These are phyloP conservation scores for Penicillium arizonense DNA, from an alignment of 495 filamentous ascomycete species.

Conservation along the genomic window DNA sequence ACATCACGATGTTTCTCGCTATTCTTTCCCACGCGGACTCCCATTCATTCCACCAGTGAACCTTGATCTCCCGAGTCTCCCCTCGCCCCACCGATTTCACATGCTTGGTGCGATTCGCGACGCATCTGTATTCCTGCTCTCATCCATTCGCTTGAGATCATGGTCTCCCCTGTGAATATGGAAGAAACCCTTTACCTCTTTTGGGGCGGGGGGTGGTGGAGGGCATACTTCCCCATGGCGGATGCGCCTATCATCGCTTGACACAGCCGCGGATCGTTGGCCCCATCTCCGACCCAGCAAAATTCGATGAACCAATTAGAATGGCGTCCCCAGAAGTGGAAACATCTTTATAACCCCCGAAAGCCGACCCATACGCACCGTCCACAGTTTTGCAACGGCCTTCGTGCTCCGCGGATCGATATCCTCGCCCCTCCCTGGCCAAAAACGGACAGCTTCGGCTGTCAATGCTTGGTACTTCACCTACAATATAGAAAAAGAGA, in stretches of 20 bases:
- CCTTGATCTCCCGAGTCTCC: too few relatives aligned
- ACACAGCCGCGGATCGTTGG: constrained; percentile 7
- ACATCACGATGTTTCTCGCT: too few relatives aligned
- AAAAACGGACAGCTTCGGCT: constrained; percentile 16
- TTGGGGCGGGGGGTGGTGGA: too few relatives aligned
- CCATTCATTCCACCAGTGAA: too few relatives aligned
- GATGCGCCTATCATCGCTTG: constrained; percentile 10
- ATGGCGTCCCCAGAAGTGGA: constrained; percentile 2
- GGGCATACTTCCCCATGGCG: constrained; percentile 7
- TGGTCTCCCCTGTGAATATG: too few relatives aligned
- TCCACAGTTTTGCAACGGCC: constrained; percentile 1
- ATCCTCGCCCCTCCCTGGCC: constrained; percentile 8
- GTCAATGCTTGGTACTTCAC: constrained; percentile 20
- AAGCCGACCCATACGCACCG: neutral
- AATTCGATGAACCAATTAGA: constrained; percentile 11
- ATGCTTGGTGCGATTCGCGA: too few relatives aligned
- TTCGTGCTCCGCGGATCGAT: neutral
- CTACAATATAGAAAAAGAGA: constrained; percentile 8
- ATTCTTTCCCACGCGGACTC: too few relatives aligned
- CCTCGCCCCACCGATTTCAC: too few relatives aligned
- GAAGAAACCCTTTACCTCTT: too few relatives aligned
- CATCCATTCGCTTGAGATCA: too few relatives aligned
- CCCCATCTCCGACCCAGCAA: constrained; percentile 12
- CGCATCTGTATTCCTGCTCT: too few relatives aligned
- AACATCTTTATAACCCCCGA: constrained; percentile 4